phyloP scores from a whole-genome alignment of 2,329 filamentous ascomycete genomes.

The Erysiphe pulchra region DNA sequence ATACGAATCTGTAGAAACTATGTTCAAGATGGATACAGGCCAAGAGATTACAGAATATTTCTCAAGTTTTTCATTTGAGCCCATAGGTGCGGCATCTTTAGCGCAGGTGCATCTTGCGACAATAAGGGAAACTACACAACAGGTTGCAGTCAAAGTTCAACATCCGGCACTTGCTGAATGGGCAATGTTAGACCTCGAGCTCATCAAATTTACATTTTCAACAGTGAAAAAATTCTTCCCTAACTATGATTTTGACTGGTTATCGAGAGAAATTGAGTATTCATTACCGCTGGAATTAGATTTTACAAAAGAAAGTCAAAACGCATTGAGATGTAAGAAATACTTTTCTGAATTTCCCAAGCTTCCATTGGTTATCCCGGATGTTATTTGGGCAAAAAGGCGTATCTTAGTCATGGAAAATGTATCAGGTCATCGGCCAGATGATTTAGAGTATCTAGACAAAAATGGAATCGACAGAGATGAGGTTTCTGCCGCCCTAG shows the following conservation, averaged over 20 bases:
- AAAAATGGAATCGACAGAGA: slow-evolving; percentile 71
- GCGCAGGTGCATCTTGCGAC: slow-evolving; percentile 84
- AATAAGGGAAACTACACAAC: slow-evolving; percentile 55
- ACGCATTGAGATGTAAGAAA: slow-evolving; percentile 52
- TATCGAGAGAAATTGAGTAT: slow-evolving; percentile 75
- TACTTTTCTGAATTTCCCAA: slow-evolving; percentile 55
- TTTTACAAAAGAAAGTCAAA: slow-evolving; percentile 63
- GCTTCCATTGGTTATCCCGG: slow-evolving; percentile 66
- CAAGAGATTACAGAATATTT: slow-evolving; percentile 59
- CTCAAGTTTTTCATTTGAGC: slow-evolving; percentile 51
- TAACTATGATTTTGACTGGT: slow-evolving; percentile 91
- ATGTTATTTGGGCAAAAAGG: slow-evolving; percentile 70
- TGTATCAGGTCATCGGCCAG: slow-evolving; percentile 61
- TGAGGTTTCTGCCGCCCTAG: slow-evolving; percentile 75
- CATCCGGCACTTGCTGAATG: slow-evolving; percentile 76
- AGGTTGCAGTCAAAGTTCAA: slow-evolving; percentile 90
- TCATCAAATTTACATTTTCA: slow-evolving; percentile 74
- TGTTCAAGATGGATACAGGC: slow-evolving; percentile 71
- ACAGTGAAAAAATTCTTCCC: slow-evolving; percentile 85
- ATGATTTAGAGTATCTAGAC: slow-evolving; percentile 75
- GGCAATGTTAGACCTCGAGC: slow-evolving; percentile 62
- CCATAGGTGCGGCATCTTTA: slow-evolving; percentile 79
- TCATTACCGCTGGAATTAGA: slow-evolving; percentile 82
- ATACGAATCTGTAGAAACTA: slow-evolving; percentile 57
- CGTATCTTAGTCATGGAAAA: slow-evolving; percentile 91